phyloP scores from a whole-genome alignment of 2,329 filamentous ascomycete species.

The Botrytis porri region DNA sequence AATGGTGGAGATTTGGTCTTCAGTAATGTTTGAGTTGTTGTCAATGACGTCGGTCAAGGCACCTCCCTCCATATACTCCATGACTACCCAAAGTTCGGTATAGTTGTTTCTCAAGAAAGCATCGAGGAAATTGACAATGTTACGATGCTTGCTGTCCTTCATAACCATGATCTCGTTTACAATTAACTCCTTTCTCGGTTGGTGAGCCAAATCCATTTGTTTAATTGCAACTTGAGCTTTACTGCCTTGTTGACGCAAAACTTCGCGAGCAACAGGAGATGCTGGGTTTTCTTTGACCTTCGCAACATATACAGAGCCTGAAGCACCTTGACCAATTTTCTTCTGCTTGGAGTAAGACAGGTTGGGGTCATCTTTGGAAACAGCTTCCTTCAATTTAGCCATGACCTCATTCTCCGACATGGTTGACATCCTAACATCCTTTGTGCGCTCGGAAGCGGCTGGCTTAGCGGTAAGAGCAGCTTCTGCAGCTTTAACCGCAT shows the following conservation, averaged over 20 bases:
- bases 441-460: constrained; percentile 66
- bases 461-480: constrained; percentile 84
- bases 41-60: constrained; percentile 98
- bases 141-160: constrained; percentile 97
- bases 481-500: constrained; percentile 85
- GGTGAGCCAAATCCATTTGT: constrained; percentile 98
- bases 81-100: constrained; percentile 96
- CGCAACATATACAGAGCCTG: constrained; percentile 95
- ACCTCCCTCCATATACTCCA: constrained; percentile 99
- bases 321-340: constrained; percentile 98
- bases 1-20: constrained; percentile 97
- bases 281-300: constrained; percentile 85
- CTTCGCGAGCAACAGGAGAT: constrained; percentile 74
- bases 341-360: constrained; percentile 98
- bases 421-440: constrained; percentile 96
- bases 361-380: constrained; percentile 92
- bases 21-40: constrained; percentile 89
- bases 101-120: constrained; percentile 94
- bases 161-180: constrained; percentile 99
- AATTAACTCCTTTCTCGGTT: constrained; percentile 95
- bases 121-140: constrained; percentile 98
- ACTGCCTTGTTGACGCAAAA: constrained; percentile 75
- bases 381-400: constrained; percentile 89
- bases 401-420: constrained; percentile 98
- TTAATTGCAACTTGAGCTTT: constrained; percentile 96